Evolutionary conservation across 305 asterid species (phyloP).

Genomic region (Fraxinus angustifolia): DNA sequence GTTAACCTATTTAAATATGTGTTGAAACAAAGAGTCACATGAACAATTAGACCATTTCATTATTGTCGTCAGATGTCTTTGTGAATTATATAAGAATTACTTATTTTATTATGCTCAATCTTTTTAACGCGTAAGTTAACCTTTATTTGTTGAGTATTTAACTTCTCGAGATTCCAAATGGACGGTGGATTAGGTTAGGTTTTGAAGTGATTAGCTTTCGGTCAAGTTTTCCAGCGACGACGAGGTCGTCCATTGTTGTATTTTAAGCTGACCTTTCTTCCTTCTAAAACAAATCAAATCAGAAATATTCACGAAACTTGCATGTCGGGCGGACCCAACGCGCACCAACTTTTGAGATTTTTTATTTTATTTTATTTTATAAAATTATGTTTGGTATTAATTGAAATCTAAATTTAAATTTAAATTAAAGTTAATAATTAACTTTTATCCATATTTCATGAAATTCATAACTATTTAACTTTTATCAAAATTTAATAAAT

Average conservation of each 20-base stretch:
- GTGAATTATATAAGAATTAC: background rate
- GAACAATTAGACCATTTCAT: background rate
- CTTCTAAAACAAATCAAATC: background rate
- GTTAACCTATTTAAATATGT: background rate
- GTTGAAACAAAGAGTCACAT: background rate
- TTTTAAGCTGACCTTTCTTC: background rate
- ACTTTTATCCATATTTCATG: too few relatives aligned
- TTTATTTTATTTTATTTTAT: too few relatives aligned
- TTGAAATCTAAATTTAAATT: too few relatives aligned
- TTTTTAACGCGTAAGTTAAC: background rate
- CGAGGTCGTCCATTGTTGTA: background rate
- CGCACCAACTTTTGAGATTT: too few relatives aligned
- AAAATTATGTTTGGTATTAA: too few relatives aligned
- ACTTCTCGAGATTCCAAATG: background rate
- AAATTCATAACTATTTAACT: too few relatives aligned
- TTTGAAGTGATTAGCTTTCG: constrained; percentile 1
- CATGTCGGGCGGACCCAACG: too few relatives aligned
- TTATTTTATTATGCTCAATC: background rate
- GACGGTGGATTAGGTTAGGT: constrained; percentile 5
- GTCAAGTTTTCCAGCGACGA: background rate
- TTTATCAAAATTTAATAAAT: too few relatives aligned
- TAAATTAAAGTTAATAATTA: too few relatives aligned
- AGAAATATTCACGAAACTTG: background rate
- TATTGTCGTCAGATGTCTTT: background rate
- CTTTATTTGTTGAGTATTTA: background rate